Evolutionary conservation across 768 basidiomycete genomes (phyloP).

Genomic region (Clitopilus passeckerianus): DNA sequence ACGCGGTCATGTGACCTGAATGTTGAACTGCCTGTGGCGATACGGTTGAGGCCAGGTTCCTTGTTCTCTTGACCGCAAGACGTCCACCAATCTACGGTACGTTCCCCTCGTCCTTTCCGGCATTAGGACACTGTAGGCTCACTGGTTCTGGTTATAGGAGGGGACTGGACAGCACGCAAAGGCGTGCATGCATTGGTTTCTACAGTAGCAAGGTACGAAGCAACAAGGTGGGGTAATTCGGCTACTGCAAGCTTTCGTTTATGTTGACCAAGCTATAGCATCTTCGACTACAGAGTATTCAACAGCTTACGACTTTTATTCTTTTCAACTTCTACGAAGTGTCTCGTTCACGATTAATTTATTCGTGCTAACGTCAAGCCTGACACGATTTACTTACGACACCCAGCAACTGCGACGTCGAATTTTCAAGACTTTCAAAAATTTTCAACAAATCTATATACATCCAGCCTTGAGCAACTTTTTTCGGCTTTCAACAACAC

Average conservation of each 20-base stretch:
- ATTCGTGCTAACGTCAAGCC: slow-evolving; percentile 1
- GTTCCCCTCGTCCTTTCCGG: background rate
- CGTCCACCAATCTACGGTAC: background rate
- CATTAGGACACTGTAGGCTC: background rate
- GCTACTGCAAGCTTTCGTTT: background rate
- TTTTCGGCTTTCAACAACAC: background rate
- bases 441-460: background rate
- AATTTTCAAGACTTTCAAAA: background rate
- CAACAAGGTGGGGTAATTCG: background rate
- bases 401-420: slow-evolving; percentile 1
- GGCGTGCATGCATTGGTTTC: slow-evolving; percentile 1
- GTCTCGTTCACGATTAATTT: slow-evolving; percentile 1
- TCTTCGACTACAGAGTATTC: background rate
- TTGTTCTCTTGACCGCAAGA: slow-evolving; percentile 1
- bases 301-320: background rate
- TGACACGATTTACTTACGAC: background rate
- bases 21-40: background rate
- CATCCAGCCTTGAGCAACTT: background rate
- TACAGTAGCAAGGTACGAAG: background rate
- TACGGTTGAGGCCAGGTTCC: background rate
- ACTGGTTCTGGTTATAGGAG: background rate
- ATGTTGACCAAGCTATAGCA: background rate
- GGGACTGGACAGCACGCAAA: background rate
- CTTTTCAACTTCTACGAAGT: background rate
- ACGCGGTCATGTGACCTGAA: background rate